Evolutionary conservation across 1,139 yeast genomes (phyloP), one percentile per base, ranked within the genome.

Genomic region (Wickerhamomyces sp.): DNA sequence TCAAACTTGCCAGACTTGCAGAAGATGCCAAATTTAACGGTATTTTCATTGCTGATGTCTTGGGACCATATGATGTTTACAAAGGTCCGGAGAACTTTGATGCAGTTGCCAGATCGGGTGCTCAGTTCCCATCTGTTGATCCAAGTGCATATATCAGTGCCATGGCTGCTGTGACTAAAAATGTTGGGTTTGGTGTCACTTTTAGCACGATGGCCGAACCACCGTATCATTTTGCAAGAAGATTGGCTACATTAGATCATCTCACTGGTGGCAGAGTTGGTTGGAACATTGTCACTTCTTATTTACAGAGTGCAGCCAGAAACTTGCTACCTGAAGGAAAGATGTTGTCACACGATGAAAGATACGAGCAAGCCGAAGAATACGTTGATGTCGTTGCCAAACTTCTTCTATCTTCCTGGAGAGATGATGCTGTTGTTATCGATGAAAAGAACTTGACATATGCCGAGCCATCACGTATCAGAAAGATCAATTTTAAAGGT

Each of bases 11-110:
- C 6, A 54, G 64, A 37, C 36, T 62, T 11, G 53, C 68, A 28
- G 74, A 68, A 41, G 55, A 51, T 30, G 74, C 71, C 0, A 68
- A 67, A 41, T 61, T 68, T 43, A 64, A 64, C 41, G 62, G 66
- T 1, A 44, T 68, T 16, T 68, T 68, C 41, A 50, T 68, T 35
- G 74, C 73, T 16, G 74, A 68, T 49, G 68, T 64, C 3, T 47
- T 67, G 17, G 72, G 70, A 5, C 63, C 62, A 5, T 65, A 64
- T 40, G 70, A 64, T 39, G 70, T 64, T 14, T 65, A 59, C 41
- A 55, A 62, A 37, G 68, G 68, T 3, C 66, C 67, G 0, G 43
- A 53, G 3, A 65, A 64, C 40, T 44, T 61, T 22, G 49, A 43
- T 5, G 61, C 65, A 6, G 67, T 66, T 15, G 62, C 65, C 2